Base-by-base conservation (phyloP, 2,329 filamentous ascomycete species). In the Exophiala mesophila region DNA sequence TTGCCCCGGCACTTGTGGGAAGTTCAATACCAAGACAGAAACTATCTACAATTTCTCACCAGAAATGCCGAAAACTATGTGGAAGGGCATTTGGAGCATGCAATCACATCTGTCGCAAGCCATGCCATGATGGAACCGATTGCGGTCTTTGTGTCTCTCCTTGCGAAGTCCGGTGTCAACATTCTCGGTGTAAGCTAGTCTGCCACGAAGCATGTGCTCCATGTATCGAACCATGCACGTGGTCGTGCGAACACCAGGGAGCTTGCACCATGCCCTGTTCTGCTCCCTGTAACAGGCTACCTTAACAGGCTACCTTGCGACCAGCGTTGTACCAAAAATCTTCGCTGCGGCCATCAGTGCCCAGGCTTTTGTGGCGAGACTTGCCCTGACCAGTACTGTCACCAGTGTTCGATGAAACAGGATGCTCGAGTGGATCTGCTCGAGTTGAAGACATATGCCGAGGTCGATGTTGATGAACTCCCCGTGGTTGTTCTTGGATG, bases 291-390 rank as follows among this genome's bases (percentile, higher is more conserved):
- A 68, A 83, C 50, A 73, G 77, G 62, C 55, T 85, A 0, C 83
- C 83, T 1, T 88, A 68, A 83, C 50, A 73, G 77, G 62, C 55
- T 85, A 0, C 83, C 83, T 1, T 88, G 82, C 57, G 74, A 73
- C 1, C 59, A 69, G 51, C 68, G 82, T 6, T 88, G 83, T 55
- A 55, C 64, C 3, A 65, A 73, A 19, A 12, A 44, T 0, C 59
- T 86, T 3, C 13, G 18, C 0, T 86, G 82, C 54, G 76, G 76
- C 1, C 80, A 85, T 57, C 74, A 68, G 56, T 86, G 77, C 64
- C 80, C 80, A 1, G 77, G 75, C 0, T 47, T 83, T 2, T 86
- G 82, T 50, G 81, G 82, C 1, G 82, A 85, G 55, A 44, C 44
- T 0, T 87, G 82, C 45, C 81, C 79, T 0, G 23, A 42, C 2